A percentile compares a stretch with the other conserved stretches of the same genome.
phyloP scores from a whole-genome alignment of 306 rosid species.

The Casuarina equisetifolia region DNA sequence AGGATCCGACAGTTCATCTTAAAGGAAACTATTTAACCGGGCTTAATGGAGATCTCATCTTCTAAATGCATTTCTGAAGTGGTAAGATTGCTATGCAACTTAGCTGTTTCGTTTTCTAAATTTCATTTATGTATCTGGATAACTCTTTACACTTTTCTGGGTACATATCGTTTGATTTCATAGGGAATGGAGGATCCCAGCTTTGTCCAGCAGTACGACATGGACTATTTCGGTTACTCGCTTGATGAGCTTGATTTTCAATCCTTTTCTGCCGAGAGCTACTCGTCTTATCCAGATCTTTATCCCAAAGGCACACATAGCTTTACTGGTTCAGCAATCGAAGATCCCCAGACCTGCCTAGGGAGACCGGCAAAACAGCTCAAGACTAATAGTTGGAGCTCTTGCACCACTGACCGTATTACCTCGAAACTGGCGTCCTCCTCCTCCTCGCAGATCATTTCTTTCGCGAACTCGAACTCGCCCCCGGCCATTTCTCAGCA shows the following conservation, averaged over 20 bases:
- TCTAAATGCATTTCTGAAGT: constrained; percentile 40
- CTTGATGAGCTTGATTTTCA: constrained; percentile 40
- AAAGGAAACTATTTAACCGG: not conserved
- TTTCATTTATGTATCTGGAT: not conserved
- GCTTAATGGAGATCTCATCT: constrained; percentile 34
- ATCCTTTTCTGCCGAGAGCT: constrained; percentile 36
- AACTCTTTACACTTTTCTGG: not conserved
- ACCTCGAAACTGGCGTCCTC: constrained; percentile 32
- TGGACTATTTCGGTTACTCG: constrained; percentile 32
- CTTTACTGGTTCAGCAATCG: not conserved
- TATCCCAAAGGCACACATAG: not conserved
- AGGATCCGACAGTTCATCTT: constrained; percentile 2
- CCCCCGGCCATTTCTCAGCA: constrained; percentile 23
- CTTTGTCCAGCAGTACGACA: constrained; percentile 26
- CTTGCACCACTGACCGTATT: constrained; percentile 23
- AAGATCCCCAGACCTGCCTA: not conserved
- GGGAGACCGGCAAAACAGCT: constrained; percentile 40
- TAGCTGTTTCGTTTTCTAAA: not conserved
- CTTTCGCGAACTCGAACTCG: constrained; percentile 46
- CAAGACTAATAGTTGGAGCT: constrained; percentile 39
- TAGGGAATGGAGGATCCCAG: constrained; percentile 32
- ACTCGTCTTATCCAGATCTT: constrained; percentile 34
- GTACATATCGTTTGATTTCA: not conserved
- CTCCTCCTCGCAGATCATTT: constrained; percentile 58
- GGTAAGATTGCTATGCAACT: constrained; percentile 11